phyloP scores from a whole-genome alignment of 1,284 basidiomycete genomes.

The Leccinum subrobustum region DNA sequence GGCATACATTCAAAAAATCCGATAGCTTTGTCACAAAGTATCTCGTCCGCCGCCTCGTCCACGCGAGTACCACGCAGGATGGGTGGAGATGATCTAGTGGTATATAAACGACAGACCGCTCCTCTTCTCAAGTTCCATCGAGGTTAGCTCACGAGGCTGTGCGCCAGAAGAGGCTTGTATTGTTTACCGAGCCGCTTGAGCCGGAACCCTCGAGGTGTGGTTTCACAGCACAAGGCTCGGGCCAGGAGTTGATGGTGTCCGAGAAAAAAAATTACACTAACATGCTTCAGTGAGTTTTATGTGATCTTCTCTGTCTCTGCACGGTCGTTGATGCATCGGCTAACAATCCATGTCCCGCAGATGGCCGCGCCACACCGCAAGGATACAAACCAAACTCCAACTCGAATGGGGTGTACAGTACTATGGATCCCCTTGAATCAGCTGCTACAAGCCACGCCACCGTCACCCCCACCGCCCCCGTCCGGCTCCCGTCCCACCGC shows the following conservation, averaged over 20 bases:
- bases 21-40: background rate
- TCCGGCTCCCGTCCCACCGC: background rate
- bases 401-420: background rate
- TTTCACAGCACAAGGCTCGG: background rate
- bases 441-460: background rate
- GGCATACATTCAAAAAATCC: constrained; percentile 2
- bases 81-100: background rate
- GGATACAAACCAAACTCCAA: background rate
- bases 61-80: constrained; percentile 7
- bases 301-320: background rate
- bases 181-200: too few species aligned
- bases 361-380: background rate
- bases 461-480: background rate
- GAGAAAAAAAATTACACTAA: constrained; percentile 7
- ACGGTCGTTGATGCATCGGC: background rate
- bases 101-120: constrained; percentile 17
- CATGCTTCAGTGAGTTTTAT: constrained; percentile 1
- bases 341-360: background rate
- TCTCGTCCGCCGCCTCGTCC: constrained; percentile 2
- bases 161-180: too few species aligned
- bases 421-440: background rate
- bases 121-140: background rate
- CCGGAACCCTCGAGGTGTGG: too few species aligned
- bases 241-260: background rate
- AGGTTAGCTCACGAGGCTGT: too few species aligned